Conservation (phyloP, 2,329 filamentous ascomycete genomes). For the Fusarium keratoplasticum region DNA sequence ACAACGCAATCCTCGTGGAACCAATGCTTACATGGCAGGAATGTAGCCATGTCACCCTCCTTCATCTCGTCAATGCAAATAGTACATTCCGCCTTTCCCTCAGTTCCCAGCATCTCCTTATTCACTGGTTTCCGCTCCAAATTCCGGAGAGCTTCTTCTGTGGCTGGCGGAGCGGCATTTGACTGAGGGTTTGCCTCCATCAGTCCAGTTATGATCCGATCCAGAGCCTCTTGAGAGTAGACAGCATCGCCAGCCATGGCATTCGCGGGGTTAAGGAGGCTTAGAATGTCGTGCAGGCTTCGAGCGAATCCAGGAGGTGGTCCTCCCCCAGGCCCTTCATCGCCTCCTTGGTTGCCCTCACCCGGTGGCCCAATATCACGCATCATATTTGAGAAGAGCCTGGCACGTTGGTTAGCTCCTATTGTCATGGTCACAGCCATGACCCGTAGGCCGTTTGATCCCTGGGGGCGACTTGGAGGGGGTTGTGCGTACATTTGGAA, state of each 20-base stretch:
- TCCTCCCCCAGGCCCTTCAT: constrained; percentile 25
- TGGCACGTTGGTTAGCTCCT: constrained; percentile 52
- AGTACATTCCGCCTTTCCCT: constrained; percentile 84
- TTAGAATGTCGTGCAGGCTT: constrained; percentile 65
- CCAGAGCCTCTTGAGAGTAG: constrained; percentile 89
- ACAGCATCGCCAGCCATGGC: constrained; percentile 81
- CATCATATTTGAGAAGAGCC: constrained; percentile 61
- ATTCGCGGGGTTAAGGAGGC: constrained; percentile 64
- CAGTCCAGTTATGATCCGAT: constrained; percentile 86
- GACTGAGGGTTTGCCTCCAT: constrained; percentile 85
- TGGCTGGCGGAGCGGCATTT: constrained; percentile 85
- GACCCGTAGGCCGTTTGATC: constrained; percentile 31
- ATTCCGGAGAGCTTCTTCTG: constrained; percentile 77
- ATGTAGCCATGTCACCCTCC: constrained; percentile 77
- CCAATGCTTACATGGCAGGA: constrained; percentile 91
- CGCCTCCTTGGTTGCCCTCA: constrained; percentile 37
- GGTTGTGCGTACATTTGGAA: constrained; percentile 61
- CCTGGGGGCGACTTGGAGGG: constrained; percentile 19
- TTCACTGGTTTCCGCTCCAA: constrained; percentile 79
- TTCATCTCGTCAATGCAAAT: constrained; percentile 93
- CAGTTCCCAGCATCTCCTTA: constrained; percentile 73
- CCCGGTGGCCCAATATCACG: constrained; percentile 52
- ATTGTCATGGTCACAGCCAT: constrained; percentile 32
- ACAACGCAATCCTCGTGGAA: constrained; percentile 88
- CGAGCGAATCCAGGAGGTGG: constrained; percentile 42